Evolutionary conservation across 140 eudicot species (phyloP), one percentile per base, ranked within the genome.

Genomic region (Stevia rebaudiana): DNA sequence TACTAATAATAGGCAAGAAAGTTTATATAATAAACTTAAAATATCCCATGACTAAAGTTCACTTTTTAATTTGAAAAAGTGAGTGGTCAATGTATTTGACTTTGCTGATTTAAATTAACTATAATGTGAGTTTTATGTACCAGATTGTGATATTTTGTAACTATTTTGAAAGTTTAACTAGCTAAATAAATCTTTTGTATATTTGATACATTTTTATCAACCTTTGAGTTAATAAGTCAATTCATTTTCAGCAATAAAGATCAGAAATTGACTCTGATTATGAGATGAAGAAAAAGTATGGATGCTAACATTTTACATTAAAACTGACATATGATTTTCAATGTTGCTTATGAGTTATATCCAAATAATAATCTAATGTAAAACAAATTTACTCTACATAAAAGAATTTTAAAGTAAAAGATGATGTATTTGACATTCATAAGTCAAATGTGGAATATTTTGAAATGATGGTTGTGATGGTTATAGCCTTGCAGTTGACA

Each of bases 361-460:
- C 24, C 24, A 9, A 70, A 57, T 52, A 39, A 67, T 6, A 16
- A 7, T 18, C 36, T 70, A 59, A 37, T 9, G 11, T 36, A n/a
- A 46, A 52, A 48, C 48, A 35, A 22, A 3, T 15, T 54, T 55
- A 36, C 21, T 39, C 13, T 22, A 43, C 46, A 37, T 16, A 23
- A 61, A 49, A 37, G 68, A 9, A 12, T 40, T 23, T 16, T 28
- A 15, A 62, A 25, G 40, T 37, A 36, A 8, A 47, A 37, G 19
- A 46, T 44, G 51, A 44, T 9, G 17, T 16, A 43, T 31, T 55
- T 23, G 19, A 3, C 39, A 16, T 8, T 57, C 25, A 18, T 18
- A 74, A 47, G 68, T 53, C 51, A 58, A 46, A 66, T 25, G 17
- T 39, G 39, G 64, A 58, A 39, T 74, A 11, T 50, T 37, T 16